Conservation (phyloP, 2,329 filamentous ascomycete genomes). For the Aphanocladium album region DNA sequence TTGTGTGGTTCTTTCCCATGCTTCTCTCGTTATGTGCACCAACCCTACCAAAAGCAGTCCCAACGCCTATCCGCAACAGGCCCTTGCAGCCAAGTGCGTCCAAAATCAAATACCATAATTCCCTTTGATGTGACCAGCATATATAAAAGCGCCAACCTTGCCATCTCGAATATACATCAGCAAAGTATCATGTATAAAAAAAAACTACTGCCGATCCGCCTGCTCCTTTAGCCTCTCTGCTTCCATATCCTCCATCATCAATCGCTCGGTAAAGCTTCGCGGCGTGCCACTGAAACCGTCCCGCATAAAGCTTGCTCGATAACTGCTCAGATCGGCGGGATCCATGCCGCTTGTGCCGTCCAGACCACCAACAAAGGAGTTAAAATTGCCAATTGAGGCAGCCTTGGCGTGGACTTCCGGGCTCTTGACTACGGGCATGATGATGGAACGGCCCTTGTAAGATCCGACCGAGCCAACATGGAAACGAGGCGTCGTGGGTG, state of each 20-base stretch:
- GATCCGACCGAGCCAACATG: slow-evolving; percentile 43
- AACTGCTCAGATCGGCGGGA: slow-evolving; percentile 39
- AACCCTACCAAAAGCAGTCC: not conserved
- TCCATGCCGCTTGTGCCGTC: slow-evolving; percentile 47
- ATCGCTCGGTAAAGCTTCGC: slow-evolving; percentile 43
- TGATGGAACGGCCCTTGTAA: slow-evolving; percentile 49
- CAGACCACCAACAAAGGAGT: slow-evolving; percentile 48
- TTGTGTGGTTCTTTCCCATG: not conserved
- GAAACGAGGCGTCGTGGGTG: slow-evolving; percentile 30
- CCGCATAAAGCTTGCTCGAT: slow-evolving; percentile 36
- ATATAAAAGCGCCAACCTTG: not conserved
- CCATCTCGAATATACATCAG: not conserved
- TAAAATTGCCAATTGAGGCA: slow-evolving; percentile 43
- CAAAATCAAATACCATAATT: not conserved
- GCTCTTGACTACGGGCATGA: slow-evolving; percentile 47
- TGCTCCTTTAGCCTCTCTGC: slow-evolving; percentile 18
- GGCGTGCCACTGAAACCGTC: slow-evolving; percentile 39
- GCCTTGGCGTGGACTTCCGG: slow-evolving; percentile 45
- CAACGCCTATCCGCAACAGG: slow-evolving; percentile 2
- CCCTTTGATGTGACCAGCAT: not conserved
- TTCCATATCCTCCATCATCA: slow-evolving; percentile 44
- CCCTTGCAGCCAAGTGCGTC: not conserved
- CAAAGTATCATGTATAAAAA: not conserved
- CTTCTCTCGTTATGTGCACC: not conserved
- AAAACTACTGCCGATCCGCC: not conserved